Conservation (phyloP, 1,284 basidiomycete genomes). For the Testicularia cyperi region DNA sequence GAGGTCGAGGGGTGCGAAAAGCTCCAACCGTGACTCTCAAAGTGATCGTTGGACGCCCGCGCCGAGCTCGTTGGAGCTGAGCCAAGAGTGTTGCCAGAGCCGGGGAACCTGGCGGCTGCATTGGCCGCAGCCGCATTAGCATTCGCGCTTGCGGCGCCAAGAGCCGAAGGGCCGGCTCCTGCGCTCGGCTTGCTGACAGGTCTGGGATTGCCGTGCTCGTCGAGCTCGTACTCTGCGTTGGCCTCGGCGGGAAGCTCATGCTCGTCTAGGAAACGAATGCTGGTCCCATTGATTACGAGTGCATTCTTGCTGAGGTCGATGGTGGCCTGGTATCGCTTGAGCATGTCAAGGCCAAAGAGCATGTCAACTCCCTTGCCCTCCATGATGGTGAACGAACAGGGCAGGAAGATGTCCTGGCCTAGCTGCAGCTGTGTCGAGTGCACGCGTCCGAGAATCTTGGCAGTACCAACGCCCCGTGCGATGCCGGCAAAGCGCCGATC, state of each 20-base stretch:
- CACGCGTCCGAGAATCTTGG: slow-evolving; percentile 88
- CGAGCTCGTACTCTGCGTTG: slow-evolving; percentile 49
- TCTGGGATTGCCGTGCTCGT: slow-evolving; percentile 40
- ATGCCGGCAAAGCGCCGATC: slow-evolving; percentile 86
- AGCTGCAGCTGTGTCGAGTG: slow-evolving; percentile 87
- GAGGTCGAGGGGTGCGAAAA: slow-evolving; percentile 16
- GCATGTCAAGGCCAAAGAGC: slow-evolving; percentile 94
- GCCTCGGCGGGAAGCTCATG: slow-evolving; percentile 76
- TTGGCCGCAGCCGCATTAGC: slow-evolving; percentile 12
- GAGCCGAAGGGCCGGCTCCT: slow-evolving; percentile 4
- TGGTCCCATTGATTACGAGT: slow-evolving; percentile 81
- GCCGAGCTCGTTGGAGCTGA: not conserved
- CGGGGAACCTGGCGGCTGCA: slow-evolving; percentile 65
- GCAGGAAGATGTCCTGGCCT: slow-evolving; percentile 73
- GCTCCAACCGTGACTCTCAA: slow-evolving; percentile 40
- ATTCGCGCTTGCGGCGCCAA: slow-evolving; percentile 29
- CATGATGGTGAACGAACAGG: slow-evolving; percentile 93
- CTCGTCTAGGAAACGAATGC: slow-evolving; percentile 85
- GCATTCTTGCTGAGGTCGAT: slow-evolving; percentile 88
- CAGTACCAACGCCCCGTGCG: slow-evolving; percentile 92
- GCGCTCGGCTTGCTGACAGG: slow-evolving; percentile 2
- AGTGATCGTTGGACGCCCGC: slow-evolving; percentile 44
- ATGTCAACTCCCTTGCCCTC: slow-evolving; percentile 91
- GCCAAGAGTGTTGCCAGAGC: slow-evolving; percentile 65
- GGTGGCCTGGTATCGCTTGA: slow-evolving; percentile 91